These are phyloP conservation scores for Phalaenopsis hybrid DNA, from an alignment of 116 monocot species.

Conservation along the genomic window DNA sequence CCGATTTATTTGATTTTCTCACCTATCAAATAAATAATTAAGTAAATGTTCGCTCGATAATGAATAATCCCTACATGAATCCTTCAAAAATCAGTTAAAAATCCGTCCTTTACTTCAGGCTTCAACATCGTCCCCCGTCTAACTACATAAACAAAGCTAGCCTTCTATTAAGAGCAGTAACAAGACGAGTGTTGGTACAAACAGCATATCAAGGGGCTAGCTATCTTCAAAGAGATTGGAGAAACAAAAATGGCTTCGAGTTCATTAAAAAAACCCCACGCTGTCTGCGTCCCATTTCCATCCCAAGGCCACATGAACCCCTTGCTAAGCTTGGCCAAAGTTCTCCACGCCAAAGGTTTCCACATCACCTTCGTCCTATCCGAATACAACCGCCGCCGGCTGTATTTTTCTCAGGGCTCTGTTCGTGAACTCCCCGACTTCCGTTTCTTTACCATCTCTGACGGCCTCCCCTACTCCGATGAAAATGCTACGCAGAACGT, in stretches of 20 bases:
- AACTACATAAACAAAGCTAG: too few species aligned
- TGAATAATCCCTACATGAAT: too few species aligned
- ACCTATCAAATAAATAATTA: too few species aligned
- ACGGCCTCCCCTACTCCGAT: conserved; percentile 6
- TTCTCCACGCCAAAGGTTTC: conserved; percentile 1
- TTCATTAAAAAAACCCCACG: neutral
- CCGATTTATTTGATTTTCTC: too few species aligned
- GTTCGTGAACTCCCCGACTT: neutral
- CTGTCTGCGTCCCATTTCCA: neutral
- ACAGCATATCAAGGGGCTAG: too few species aligned
- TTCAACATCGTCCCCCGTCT: too few species aligned
- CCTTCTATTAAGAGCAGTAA: too few species aligned
- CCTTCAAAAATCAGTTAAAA: too few species aligned
- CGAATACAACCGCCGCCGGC: conserved; percentile 1
- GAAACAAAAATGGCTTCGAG: neutral
- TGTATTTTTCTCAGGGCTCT: neutral
- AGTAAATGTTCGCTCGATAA: too few species aligned
- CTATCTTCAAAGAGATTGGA: neutral
- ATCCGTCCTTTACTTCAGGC: too few species aligned
- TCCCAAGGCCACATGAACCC: conserved; percentile 9
- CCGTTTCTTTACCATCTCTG: neutral
- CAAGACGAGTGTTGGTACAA: too few species aligned
- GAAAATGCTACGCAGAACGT: conserved; percentile 8
- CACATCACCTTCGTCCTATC: conserved; percentile 10
- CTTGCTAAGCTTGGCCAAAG: neutral